These are phyloP conservation scores for Carpinus fangiana DNA, from an alignment of 306 rosid species.

Conservation along the genomic window DNA sequence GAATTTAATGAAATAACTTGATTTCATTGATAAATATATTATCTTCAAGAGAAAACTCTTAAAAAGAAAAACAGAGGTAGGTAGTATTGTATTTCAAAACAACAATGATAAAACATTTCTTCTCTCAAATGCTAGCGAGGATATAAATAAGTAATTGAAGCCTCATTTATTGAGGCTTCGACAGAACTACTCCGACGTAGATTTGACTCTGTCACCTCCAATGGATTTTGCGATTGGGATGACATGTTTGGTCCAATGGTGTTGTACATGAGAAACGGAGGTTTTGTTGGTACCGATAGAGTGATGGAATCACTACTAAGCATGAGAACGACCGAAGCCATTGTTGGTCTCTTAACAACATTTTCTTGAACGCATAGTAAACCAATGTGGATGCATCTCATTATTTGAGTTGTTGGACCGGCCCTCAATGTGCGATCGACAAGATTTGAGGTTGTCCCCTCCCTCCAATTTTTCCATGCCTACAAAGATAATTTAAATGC, in stretches of 20 bases:
- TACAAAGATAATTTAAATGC: background rate
- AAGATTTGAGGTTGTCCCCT: background rate
- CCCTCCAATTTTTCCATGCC: conserved; percentile 24
- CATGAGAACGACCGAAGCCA: conserved; percentile 11
- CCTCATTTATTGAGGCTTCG: background rate
- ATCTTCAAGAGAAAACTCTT: too few species aligned
- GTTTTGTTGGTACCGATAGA: background rate
- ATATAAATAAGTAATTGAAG: conserved; percentile 3
- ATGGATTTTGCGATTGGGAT: too few species aligned
- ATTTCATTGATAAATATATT: too few species aligned
- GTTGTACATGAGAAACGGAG: background rate
- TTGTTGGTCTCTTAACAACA: too few species aligned
- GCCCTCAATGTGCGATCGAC: background rate
- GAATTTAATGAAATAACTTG: too few species aligned
- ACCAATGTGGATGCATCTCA: conserved; percentile 34
- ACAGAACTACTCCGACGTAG: background rate
- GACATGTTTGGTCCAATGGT: background rate
- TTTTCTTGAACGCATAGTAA: conserved; percentile 18
- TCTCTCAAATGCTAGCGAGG: conserved; percentile 1
- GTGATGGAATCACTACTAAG: conserved; percentile 2
- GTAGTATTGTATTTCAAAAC: too few species aligned
- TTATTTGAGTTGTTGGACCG: background rate
- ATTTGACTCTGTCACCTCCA: too few species aligned
- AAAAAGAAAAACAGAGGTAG: too few species aligned
- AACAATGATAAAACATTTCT: background rate